These are phyloP conservation scores for Astrephomene gubernaculifera DNA, from an alignment of 139 green algal genomes.

Conservation along the genomic window DNA sequence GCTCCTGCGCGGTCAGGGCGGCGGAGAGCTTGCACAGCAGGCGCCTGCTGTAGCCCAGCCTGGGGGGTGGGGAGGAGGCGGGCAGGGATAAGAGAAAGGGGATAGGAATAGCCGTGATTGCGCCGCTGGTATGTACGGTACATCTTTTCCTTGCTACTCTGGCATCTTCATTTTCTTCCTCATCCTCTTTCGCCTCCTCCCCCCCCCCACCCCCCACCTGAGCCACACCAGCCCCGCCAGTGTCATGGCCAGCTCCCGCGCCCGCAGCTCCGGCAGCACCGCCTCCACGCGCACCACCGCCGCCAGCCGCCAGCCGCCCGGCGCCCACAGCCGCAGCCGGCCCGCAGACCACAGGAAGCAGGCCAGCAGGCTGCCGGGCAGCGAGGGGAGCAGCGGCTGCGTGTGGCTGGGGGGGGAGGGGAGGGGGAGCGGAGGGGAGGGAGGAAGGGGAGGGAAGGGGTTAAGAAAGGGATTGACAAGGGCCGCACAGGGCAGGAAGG, in stretches of 20 bases:
- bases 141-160: not conserved
- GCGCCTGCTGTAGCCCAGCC: not conserved
- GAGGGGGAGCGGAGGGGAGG: not conserved
- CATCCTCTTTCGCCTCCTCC: not conserved
- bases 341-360: constrained; percentile 30
- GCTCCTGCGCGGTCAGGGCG: too few species aligned
- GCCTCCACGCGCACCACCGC: not conserved
- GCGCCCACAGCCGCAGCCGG: constrained; percentile 24
- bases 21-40: not conserved
- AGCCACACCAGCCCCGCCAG: constrained; percentile 23
- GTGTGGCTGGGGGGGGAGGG: not conserved
- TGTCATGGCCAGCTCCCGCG: constrained; percentile 13
- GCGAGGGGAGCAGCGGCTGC: not conserved
- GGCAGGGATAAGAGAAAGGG: too few species aligned
- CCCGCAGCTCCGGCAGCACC: not conserved
- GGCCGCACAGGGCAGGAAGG: not conserved
- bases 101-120: too few species aligned
- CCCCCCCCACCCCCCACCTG: not conserved
- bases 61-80: not conserved
- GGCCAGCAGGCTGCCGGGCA: constrained; percentile 10
- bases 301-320: not conserved
- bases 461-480: not conserved
- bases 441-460: not conserved
- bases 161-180: too few species aligned
- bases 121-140: too few species aligned